A percentile compares a stretch with the other conserved stretches of the same genome.
phyloP scores from a whole-genome alignment of 257 asterid genomes.

The Plantago elongata region DNA sequence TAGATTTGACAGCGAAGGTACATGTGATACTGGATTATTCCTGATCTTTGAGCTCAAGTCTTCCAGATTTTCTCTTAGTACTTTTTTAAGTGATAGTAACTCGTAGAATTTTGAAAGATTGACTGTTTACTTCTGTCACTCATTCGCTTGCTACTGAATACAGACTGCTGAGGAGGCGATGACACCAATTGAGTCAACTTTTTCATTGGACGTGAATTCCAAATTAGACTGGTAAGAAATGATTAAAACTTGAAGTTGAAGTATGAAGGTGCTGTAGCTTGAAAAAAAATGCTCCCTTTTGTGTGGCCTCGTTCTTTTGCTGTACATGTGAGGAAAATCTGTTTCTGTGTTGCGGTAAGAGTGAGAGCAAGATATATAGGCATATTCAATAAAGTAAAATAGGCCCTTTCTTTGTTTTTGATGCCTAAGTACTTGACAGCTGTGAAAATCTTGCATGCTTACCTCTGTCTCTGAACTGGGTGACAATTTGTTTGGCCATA shows the following conservation, averaged over 20 bases:
- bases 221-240: constrained; percentile 83
- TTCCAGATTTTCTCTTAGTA: background rate
- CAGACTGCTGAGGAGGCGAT: constrained; percentile 99
- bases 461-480: too few relatives aligned
- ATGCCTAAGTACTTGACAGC: too few relatives aligned
- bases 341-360: too few relatives aligned
- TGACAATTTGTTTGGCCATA: too few relatives aligned
- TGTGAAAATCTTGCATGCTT: too few relatives aligned
- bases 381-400: too few relatives aligned
- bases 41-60: background rate
- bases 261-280: constrained; percentile 6
- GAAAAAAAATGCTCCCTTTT: constrained; percentile 2
- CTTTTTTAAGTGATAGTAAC: constrained; percentile 3
- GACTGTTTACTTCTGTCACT: constrained; percentile 8
- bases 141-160: constrained; percentile 25
- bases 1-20: constrained; percentile 97
- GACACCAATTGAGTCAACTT: constrained; percentile 98
- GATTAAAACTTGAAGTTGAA: constrained; percentile 1
- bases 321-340: background rate
- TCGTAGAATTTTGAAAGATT: constrained; percentile 7
- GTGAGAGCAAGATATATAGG: too few relatives aligned
- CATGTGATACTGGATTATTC: constrained; percentile 3
- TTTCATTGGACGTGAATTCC: constrained; percentile 91
- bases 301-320: background rate
- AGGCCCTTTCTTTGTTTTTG: too few relatives aligned